A percentile compares a stretch with the other conserved stretches of the same genome.
Evolutionary conservation across 2,329 filamentous ascomycete species (phyloP).

Genomic region (Coniochaeta pulveracea): DNA sequence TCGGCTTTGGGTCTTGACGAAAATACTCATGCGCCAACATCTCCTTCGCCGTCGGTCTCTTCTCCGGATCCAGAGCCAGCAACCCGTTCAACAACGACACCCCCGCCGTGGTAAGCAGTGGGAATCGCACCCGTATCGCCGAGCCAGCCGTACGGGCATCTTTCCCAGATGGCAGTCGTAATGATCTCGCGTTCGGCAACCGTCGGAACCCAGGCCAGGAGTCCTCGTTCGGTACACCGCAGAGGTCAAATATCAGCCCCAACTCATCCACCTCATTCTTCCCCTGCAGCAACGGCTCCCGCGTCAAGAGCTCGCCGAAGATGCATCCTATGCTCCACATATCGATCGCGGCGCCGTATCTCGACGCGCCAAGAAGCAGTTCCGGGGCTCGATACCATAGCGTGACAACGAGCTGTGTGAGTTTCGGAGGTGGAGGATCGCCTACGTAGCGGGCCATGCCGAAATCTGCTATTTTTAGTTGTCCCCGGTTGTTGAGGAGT

Average conservation of each 20-base stretch:
- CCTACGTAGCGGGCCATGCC: constrained; percentile 91
- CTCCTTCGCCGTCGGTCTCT: constrained; percentile 58
- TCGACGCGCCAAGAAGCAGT: constrained; percentile 67
- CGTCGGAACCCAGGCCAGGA: constrained; percentile 80
- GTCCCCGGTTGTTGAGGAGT: constrained; percentile 87
- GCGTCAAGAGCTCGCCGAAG: constrained; percentile 79
- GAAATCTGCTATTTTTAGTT: constrained; percentile 94
- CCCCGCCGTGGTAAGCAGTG: constrained; percentile 68
- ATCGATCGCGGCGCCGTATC: constrained; percentile 70
- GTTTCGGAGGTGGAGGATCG: constrained; percentile 58
- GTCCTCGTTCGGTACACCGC: constrained; percentile 73
- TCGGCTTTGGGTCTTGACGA: constrained; percentile 76
- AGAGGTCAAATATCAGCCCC: constrained; percentile 77
- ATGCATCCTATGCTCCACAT: constrained; percentile 97
- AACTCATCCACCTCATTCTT: constrained; percentile 90
- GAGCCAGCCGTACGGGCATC: constrained; percentile 24
- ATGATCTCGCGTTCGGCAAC: constrained; percentile 72
- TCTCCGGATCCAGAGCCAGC: constrained; percentile 62
- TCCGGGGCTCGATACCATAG: constrained; percentile 95
- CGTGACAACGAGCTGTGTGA: constrained; percentile 91
- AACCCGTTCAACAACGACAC: constrained; percentile 57
- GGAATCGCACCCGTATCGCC: constrained; percentile 66
- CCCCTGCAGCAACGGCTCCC: constrained; percentile 74
- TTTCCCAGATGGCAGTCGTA: constrained; percentile 50
- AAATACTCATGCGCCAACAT: constrained; percentile 80